Base-by-base conservation (phyloP, 495 filamentous ascomycete genomes). In the Penicillium coffeae region DNA sequence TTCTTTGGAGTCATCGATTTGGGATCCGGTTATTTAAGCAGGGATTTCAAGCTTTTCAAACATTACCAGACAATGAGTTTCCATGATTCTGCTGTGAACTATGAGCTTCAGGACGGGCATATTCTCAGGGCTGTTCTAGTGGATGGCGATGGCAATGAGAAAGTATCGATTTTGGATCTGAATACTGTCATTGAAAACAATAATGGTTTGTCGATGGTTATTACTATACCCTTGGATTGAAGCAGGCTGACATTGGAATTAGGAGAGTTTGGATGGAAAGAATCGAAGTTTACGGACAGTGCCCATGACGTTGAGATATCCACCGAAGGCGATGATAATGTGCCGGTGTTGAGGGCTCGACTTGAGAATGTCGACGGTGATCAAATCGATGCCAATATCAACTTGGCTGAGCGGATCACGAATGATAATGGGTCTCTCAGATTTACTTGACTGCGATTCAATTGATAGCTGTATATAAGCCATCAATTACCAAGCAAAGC, bases 191-290 rank as follows among this genome's bases (percentile, higher is more conserved):
- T 79, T 34, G 75, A 73, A 38, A 78, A 78, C 55, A 52, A 69
- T 36, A 47, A 78, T 16, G 75, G 75, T 76, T 47, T 18, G 52
- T 52, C 32, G 3, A 0, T 18, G 6, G 14, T n/a, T 20, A 15
- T 15, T 9, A 15, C 13, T 40, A 19, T 45, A n/a, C 27, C 55
- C 47, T 34, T 18, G 4, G 2, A 13, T 13, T 13, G 7, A 1
- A 15, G 4, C n/a, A n/a, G n/a, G n/a, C 21, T 35, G 40, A 36
- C 1, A 42, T 38, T 12, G 16, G 33, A 20, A 45, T n/a, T 45
- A 79, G 76, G 76, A 0, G 16, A 19, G 6, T 77, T 79, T 42
- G 46, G 56, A 18, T 79, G 76, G 76, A 72, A 58, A 3, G 73
- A 66, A 8, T 33, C 36, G 6, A 52, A 66, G 56, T 79, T 78